These are phyloP conservation scores for Pelargonium cotyledonis DNA, from an alignment of 441 rosid genomes.

Conservation along the genomic window DNA sequence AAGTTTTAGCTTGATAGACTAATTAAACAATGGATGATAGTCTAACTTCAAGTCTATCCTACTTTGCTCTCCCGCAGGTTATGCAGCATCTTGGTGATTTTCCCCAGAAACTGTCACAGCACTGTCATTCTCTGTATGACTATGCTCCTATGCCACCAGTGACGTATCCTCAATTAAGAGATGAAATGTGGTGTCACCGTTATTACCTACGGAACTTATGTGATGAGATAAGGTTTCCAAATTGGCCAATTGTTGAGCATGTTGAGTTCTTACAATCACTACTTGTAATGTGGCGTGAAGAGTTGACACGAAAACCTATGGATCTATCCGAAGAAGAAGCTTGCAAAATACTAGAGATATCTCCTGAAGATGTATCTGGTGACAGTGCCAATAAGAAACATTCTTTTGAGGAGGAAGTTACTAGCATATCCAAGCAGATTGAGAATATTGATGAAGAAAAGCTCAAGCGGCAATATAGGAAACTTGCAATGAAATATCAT, in stretches of 20 bases:
- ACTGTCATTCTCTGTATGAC: slow-evolving; percentile 89
- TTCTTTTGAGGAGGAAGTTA: slow-evolving; percentile 51
- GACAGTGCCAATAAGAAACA: slow-evolving; percentile 36
- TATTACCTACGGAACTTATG: slow-evolving; percentile 95
- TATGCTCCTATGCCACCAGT: slow-evolving; percentile 99
- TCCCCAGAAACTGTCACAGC: slow-evolving; percentile 95
- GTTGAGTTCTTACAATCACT: slow-evolving; percentile 96
- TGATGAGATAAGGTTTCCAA: slow-evolving; percentile 92
- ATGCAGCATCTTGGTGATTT: slow-evolving; percentile 99
- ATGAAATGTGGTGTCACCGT: slow-evolving; percentile 99
- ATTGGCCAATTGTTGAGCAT: slow-evolving; percentile 98
- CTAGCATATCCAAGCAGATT: slow-evolving; percentile 72
- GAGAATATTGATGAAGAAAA: slow-evolving; percentile 99
- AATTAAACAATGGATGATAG: slow-evolving; percentile 12
- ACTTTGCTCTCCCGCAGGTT: slow-evolving; percentile 49
- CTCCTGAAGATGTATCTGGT: slow-evolving; percentile 64
- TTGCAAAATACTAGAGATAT: slow-evolving; percentile 88
- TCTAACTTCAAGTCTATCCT: slow-evolving; percentile 17
- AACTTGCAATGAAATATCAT: slow-evolving; percentile 99
- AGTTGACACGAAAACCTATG: slow-evolving; percentile 94
- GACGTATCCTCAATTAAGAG: slow-evolving; percentile 96
- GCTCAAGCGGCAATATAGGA: slow-evolving; percentile 96
- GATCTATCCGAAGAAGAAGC: slow-evolving; percentile 99
- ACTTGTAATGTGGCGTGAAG: slow-evolving; percentile 99
- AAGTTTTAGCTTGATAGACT: slow-evolving; percentile 11